Percentiles rank a stretch among this genome's conserved stretches.
These are phyloP conservation scores for Rhynchospora tenuis DNA, from an alignment of 176 grass and related monocot species.

Conservation along the genomic window DNA sequence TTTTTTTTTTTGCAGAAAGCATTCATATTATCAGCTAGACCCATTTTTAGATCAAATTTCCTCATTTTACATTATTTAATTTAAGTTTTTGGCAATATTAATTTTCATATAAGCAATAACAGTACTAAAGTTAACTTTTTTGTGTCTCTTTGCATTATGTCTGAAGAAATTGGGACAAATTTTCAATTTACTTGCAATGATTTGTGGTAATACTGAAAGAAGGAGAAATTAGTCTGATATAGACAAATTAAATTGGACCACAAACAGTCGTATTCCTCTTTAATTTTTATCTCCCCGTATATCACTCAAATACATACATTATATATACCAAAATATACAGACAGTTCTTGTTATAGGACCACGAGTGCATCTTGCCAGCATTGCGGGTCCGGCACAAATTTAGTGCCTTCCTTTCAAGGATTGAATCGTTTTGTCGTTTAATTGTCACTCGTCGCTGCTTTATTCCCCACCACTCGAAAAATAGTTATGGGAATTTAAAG, in stretches of 20 bases:
- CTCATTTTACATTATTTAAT: no score
- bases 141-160: background rate
- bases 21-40: no score
- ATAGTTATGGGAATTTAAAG: slow-evolving; percentile 3
- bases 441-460: background rate
- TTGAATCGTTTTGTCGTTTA: slow-evolving; percentile 1
- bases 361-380: background rate
- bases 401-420: background rate
- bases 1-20: no score
- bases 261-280: background rate
- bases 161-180: background rate
- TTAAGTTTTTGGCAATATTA: no score
- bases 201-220: background rate
- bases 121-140: no score
- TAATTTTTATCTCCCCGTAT: background rate
- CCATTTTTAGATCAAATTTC: no score
- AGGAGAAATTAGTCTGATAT: background rate
- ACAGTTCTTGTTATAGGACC: background rate
- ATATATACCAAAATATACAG: background rate
- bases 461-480: background rate
- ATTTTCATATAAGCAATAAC: no score
- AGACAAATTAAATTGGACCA: background rate
- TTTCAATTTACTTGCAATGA: background rate
- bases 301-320: background rate
- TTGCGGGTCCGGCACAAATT: background rate